These are phyloP conservation scores for Naganishia friedmannii DNA, from an alignment of 768 basidiomycete species.

Conservation along the genomic window DNA sequence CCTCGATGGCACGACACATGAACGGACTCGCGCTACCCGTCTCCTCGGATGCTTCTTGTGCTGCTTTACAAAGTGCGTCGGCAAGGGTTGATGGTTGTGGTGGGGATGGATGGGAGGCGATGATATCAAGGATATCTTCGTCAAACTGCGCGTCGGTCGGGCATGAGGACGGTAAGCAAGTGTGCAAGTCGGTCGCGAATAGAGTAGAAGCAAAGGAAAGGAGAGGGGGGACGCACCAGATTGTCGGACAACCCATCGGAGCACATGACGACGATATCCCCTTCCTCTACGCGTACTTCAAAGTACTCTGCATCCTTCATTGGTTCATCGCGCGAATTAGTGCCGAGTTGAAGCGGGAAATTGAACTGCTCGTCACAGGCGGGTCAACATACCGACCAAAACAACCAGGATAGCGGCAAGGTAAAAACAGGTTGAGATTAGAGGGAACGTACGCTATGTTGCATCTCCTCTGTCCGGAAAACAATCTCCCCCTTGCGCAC, in stretches of 20 bases:
- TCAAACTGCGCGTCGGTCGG: conserved; percentile 42
- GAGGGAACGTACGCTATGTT: conserved; percentile 65
- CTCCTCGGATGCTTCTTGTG: conserved; percentile 42
- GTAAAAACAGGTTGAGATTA: too few relatives aligned
- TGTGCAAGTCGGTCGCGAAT: neutral
- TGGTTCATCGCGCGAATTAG: conserved; percentile 62
- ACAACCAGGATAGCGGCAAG: too few relatives aligned
- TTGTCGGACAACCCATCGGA: conserved; percentile 53
- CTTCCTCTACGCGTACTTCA: conserved; percentile 52
- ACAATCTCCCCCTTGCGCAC: conserved; percentile 69
- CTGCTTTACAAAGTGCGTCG: conserved; percentile 48
- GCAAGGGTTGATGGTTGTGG: conserved; percentile 30
- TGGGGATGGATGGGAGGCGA: conserved; percentile 44
- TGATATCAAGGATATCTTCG: conserved; percentile 51
- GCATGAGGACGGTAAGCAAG: neutral
- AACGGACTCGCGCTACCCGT: conserved; percentile 63
- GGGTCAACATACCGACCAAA: too few relatives aligned
- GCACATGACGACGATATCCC: conserved; percentile 52
- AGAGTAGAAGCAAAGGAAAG: too few relatives aligned
- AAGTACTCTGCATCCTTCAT: conserved; percentile 65
- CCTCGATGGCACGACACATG: conserved; percentile 71
- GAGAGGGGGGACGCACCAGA: conserved; percentile 39
- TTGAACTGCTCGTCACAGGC: conserved; percentile 56
- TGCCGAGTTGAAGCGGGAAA: conserved; percentile 49
- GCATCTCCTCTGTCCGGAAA: conserved; percentile 90